Percentiles rank a stretch among this genome's conserved stretches.
Conservation (phyloP, 495 filamentous ascomycete species). For the Penicillium bovifimosum region DNA sequence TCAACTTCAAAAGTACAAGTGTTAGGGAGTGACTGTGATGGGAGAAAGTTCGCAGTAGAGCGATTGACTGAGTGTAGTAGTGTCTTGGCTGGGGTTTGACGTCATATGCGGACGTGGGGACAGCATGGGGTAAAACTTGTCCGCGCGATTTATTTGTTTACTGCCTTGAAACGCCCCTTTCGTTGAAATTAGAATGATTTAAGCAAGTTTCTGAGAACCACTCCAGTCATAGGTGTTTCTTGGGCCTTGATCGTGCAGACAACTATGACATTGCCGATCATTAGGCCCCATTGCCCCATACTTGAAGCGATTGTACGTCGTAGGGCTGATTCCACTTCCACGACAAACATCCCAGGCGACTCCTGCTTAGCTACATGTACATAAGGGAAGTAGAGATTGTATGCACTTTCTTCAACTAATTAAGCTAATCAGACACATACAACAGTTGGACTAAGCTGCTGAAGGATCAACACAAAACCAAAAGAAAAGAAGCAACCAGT, state of each 20-base stretch:
- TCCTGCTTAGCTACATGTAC: background rate
- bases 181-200: no score
- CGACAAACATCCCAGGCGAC: background rate
- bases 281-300: no score
- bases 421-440: slow-evolving; percentile 23
- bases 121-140: background rate
- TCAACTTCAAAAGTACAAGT: background rate
- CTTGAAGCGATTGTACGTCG: no score
- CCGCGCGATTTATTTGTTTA: background rate
- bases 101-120: slow-evolving; percentile 1
- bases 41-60: background rate
- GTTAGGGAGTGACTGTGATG: background rate
- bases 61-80: background rate
- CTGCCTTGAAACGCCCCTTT: background rate
- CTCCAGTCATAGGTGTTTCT: no score
- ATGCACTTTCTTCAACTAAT: slow-evolving; percentile 18
- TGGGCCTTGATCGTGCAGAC: no score
- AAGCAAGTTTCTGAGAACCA: no score
- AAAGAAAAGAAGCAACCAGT: slow-evolving; percentile 23
- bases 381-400: background rate
- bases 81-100: slow-evolving; percentile 4
- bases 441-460: slow-evolving; percentile 15
- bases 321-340: no score
- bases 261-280: no score
- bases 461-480: slow-evolving; percentile 15